Base-by-base conservation (phyloP, 1,139 yeast species). In the Kodamaea ohmeri region DNA sequence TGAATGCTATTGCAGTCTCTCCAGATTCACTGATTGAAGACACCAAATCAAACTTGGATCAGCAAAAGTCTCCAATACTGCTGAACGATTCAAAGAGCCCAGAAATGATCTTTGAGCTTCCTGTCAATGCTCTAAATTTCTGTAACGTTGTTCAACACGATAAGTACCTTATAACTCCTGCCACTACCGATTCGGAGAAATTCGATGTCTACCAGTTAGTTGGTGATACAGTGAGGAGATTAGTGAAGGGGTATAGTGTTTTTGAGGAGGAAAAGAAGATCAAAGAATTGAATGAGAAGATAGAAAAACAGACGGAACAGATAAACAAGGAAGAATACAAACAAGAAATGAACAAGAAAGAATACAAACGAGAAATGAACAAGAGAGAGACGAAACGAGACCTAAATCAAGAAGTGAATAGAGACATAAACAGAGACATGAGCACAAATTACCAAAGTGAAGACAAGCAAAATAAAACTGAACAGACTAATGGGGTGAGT, bases 61-160 rank as follows among this genome's bases (percentile, higher is more conserved):
- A 20, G 6, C 22, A 20, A 20, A 20, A 6, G 22, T 6, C 22
- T 20, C 9, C 22, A 6, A 20, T n/a, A n/a, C n/a, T n/a, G n/a
- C n/a, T n/a, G n/a, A n/a, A n/a, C 9, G 22, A 20, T 6, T 20
- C 22, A 20, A 9, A 20, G 12, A 9, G 6, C 8, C 28, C 28
- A 6, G 6, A 6, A 4, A 12, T 25, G 9, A 12, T 25, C 6
- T 42, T 64, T 38, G 68, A 69, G 24, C 55, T 77, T 38, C 83
- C 84, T 0, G 76, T 77, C 15, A 80, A 80, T 51, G 56, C 78
- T 1, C 57, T 79, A 46, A 79, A 79, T 50, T 80, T 75, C 49
- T 65, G 80, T 43, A 79, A 79, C 48, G 71, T 78, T 20, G 73
- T 57, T 15, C 48, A 63, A 5, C 39, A 42, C 3, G 49, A 47